Base-by-base conservation (phyloP, 768 basidiomycete genomes). In the Pleurotus cornucopiae region DNA sequence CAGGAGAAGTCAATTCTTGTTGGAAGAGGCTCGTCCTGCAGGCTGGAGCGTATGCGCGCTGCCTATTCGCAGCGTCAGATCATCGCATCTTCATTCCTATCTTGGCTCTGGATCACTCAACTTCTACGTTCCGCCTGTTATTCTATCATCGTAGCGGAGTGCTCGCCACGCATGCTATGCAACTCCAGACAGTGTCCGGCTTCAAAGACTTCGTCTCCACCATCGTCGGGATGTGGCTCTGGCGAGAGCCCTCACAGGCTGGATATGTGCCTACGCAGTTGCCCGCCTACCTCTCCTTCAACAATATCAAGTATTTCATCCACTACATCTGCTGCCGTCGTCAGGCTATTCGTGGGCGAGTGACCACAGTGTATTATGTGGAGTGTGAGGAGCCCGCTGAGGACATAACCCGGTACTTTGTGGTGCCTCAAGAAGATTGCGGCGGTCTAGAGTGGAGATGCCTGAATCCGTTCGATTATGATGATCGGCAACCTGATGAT, bases 61-160 rank as follows among this genome's bases (percentile, higher is more conserved):
- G 56, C 18, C 46, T 57, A 25, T 49, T 57, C 14, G 56, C 56
- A 11, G 46, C 56, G 9, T 20, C 38, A 26, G 46, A 48, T n/a
- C 46, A 38, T 26, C 25, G 56, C 18, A 14, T 34, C n/a, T 57
- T 49, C 30, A 47, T 47, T 20, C 56, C 48, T 5, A 20, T 57
- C 7, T 25, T 57, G 18, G 47, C 47, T 13, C 38, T 57, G 46
- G 41, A 49, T 25, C 56, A 57, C 18, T 18, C 16, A 20, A 49
- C 47, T 4, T 20, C 48, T 12, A 26, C n/a, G 18, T 37, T 49
- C 48, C 56, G 56, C 18, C 48, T 57, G 20, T 57, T 46, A 21
- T 49, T 57, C 39, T 57, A 49, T 39, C 56, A 49, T 23, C 56
- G 56, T n/a, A 47, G 23, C 34, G 56, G 56, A 21, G 12, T 57